These are phyloP conservation scores for Rubia yunnanensis DNA, from an alignment of 257 asterid species.

Conservation along the genomic window DNA sequence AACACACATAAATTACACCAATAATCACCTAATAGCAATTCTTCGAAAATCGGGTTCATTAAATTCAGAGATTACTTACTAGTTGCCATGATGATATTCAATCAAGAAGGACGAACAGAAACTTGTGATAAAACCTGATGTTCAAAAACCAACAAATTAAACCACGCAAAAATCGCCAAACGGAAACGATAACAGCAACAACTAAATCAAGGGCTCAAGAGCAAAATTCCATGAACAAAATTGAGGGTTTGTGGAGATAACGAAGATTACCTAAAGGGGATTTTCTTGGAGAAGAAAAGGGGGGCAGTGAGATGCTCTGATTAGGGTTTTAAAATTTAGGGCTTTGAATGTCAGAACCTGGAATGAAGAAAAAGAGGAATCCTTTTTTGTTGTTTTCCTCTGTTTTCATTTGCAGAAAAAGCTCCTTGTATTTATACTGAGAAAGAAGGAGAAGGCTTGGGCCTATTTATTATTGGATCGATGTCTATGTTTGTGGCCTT, in stretches of 20 bases:
- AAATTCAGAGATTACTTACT: conserved; percentile 4
- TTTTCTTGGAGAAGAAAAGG: background rate
- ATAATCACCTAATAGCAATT: background rate
- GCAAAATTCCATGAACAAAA: background rate
- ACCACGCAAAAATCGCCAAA: background rate
- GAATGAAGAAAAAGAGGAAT: background rate
- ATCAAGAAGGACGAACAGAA: background rate
- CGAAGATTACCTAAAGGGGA: background rate
- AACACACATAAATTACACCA: background rate
- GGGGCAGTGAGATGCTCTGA: background rate
- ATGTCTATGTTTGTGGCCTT: background rate
- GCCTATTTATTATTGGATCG: background rate
- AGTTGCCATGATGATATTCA: conserved; percentile 13
- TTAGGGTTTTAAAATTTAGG: conserved; percentile 9
- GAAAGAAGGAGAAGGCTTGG: background rate
- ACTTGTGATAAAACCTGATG: background rate
- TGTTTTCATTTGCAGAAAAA: background rate
- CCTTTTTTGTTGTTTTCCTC: background rate
- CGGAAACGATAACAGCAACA: background rate
- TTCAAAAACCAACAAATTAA: background rate
- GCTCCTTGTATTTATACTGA: background rate
- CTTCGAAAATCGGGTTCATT: background rate
- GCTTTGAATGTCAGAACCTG: background rate
- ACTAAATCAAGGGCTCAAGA: background rate
- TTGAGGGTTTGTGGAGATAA: background rate